Base-by-base conservation (phyloP, 2,329 filamentous ascomycete species). In the Sarocladium kiliense region DNA sequence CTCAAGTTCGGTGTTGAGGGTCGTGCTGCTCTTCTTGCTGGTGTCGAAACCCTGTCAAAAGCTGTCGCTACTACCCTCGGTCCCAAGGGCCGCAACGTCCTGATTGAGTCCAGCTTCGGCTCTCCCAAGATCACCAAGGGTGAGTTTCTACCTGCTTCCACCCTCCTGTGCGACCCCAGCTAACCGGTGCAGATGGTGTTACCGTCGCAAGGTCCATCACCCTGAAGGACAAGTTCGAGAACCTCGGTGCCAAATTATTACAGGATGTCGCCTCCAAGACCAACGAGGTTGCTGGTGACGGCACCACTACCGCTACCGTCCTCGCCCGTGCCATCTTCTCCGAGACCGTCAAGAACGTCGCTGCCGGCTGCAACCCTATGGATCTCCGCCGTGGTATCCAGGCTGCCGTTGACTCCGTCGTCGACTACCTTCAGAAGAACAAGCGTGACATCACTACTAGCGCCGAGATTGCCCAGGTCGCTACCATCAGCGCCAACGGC, bases 81-180 rank as follows among this genome's bases (percentile, higher is more conserved):
- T 64, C 94, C 94, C 67, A 99, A 99, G 84, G 94, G 94, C 74
- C 87, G 94, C 72, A 99, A 97, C 78, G 94, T 99, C 64, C 75
- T 99, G 70, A 99, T 99, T 65, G 94, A 99, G 81, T 97, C 93
- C 60, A 91, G 90, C 80, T 99, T 96, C 69, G 94, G 94, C 74
- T 96, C 94, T 49, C 94, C 94, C 68, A 99, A 99, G 85, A 99
- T 99, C 76, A 99, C 94, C 68, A 99, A 99, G 82, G 93, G 93
- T 96, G 79, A 60, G 80, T 62, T 36, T 41, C n/a, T 3, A 18
- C 21, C 23, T 18, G 19, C 9, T 42, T 44, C 3, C 21, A 23
- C 1, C 37, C n/a, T 23, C 37, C 6, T 34, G 25, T 25, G 12
- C 42, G 10, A 37, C 18, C 11, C 26, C 19, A 2, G 59, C 64